Conservation (phyloP, 805 yeast genomes). For the Hanseniaspora mollemarum region DNA sequence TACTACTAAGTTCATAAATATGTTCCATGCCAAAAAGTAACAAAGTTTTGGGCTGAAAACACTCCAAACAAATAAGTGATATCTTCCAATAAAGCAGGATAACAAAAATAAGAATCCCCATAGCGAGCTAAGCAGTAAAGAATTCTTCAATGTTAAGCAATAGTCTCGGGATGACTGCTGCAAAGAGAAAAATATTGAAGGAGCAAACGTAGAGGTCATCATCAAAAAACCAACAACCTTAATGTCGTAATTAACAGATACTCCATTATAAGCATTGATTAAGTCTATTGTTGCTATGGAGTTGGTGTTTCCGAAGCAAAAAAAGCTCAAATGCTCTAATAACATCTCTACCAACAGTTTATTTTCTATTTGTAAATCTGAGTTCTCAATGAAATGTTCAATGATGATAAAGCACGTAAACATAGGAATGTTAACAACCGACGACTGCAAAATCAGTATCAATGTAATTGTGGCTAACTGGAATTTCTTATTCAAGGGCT, state of each 20-base stretch:
- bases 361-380: conserved; percentile 6
- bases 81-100: conserved; percentile 64
- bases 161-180: conserved; percentile 22
- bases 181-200: conserved; percentile 71
- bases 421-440: conserved; percentile 40
- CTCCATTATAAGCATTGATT: conserved; percentile 85
- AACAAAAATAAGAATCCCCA: conserved; percentile 47
- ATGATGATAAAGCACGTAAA: conserved; percentile 33
- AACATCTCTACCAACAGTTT: conserved; percentile 24
- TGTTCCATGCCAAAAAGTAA: conserved; percentile 66
- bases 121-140: conserved; percentile 45
- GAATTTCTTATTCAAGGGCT: not conserved
- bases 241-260: conserved; percentile 52
- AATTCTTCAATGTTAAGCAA: conserved; percentile 17
- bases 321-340: conserved; percentile 67
- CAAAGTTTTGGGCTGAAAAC: conserved; percentile 89
- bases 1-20: conserved; percentile 37
- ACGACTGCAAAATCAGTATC: conserved; percentile 40
- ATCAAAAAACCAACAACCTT: conserved; percentile 65
- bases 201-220: conserved; percentile 72
- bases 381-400: conserved; percentile 14
- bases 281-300: conserved; percentile 84
- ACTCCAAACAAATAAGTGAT: conserved; percentile 92
- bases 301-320: conserved; percentile 82
- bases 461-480: conserved; percentile 27